Conservation (phyloP, 306 rosid species). For the Gillenia trifoliata region DNA sequence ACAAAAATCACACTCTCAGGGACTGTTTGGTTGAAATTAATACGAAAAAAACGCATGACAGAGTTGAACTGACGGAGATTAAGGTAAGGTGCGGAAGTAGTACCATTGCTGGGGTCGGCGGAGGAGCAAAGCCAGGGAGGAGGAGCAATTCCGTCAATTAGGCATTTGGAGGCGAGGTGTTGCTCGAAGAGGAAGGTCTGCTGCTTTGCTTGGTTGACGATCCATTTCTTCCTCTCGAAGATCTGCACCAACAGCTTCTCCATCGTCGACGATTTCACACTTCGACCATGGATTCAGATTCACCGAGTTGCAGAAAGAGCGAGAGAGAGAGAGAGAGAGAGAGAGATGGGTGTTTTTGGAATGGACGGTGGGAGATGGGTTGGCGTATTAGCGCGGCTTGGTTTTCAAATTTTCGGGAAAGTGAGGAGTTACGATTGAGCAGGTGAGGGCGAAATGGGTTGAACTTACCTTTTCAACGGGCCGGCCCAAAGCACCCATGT, state of each 20-base stretch:
- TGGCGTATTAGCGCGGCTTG: background rate
- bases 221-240: constrained; percentile 62
- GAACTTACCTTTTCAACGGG: background rate
- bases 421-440: background rate
- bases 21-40: background rate
- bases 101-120: constrained; percentile 45
- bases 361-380: background rate
- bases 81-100: background rate
- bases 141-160: constrained; percentile 70
- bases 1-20: background rate
- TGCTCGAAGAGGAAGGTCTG: constrained; percentile 66
- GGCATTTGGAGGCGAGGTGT: constrained; percentile 66
- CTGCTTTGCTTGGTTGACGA: constrained; percentile 66
- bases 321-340: background rate
- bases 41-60: background rate
- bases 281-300: constrained; percentile 12
- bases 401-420: background rate
- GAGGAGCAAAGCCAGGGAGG: constrained; percentile 64
- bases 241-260: constrained; percentile 74
- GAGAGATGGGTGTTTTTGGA: background rate
- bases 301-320: background rate
- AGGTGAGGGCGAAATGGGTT: background rate
- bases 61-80: background rate
- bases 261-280: constrained; percentile 41
- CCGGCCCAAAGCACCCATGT: too few species aligned